These are phyloP conservation scores for Lachnellula subtilissima DNA, from an alignment of 2,329 filamentous ascomycete species.

Conservation along the genomic window DNA sequence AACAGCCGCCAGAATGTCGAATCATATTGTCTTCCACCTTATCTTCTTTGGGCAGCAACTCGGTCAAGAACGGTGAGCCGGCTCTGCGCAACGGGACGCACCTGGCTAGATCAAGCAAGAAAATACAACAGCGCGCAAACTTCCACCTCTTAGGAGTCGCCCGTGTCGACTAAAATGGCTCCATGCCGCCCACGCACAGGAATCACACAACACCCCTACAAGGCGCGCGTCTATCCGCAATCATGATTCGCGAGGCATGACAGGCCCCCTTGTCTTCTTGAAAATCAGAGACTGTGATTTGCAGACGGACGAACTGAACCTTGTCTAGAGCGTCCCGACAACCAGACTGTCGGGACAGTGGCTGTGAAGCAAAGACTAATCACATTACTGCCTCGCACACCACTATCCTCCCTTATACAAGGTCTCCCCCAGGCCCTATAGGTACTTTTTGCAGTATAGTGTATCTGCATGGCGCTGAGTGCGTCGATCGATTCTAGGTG, in stretches of 20 bases:
- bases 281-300: neutral
- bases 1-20: neutral
- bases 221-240: neutral
- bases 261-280: neutral
- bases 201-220: neutral
- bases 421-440: too few species aligned
- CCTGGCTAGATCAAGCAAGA: neutral
- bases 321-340: constrained; percentile 5
- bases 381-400: constrained; percentile 5
- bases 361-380: constrained; percentile 3
- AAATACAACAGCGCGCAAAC: neutral
- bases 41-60: neutral
- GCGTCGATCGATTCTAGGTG: too few species aligned
- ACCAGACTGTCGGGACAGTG: constrained; percentile 14
- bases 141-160: neutral
- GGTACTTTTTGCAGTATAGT: neutral
- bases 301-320: neutral
- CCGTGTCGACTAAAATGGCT: neutral
- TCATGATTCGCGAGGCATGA: neutral
- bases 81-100: neutral
- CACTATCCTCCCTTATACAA: neutral
- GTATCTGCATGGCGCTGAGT: neutral
- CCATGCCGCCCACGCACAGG: neutral
- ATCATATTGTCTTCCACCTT: neutral
- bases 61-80: neutral